A percentile compares a stretch with the other conserved stretches of the same genome.
Evolutionary conservation across 306 rosid species (phyloP).

Genomic region (Begonia fuchsioides): DNA sequence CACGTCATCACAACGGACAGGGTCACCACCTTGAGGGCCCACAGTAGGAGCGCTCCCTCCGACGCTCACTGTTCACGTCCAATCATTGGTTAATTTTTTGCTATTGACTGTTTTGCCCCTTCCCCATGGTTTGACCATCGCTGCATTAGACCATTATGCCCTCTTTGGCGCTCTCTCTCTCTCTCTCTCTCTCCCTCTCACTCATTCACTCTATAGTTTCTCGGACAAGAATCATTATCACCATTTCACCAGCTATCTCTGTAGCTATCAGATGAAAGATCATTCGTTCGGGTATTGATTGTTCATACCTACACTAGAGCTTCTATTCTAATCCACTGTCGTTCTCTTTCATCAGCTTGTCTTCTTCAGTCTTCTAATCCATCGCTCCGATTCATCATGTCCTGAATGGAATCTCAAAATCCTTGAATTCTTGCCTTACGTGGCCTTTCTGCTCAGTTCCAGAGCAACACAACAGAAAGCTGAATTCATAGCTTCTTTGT

Average conservation of each 20-base stretch:
- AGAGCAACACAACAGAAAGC: slow-evolving; percentile 13
- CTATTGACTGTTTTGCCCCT: slow-evolving; percentile 28
- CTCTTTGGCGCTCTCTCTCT: no score
- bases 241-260: slow-evolving; percentile 48
- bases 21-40: slow-evolving; percentile 7
- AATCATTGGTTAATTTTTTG: slow-evolving; percentile 19
- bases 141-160: neutral
- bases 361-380: slow-evolving; percentile 13
- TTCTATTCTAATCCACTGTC: slow-evolving; percentile 34
- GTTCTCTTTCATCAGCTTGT: slow-evolving; percentile 11
- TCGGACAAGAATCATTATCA: slow-evolving; percentile 23
- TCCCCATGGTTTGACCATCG: neutral
- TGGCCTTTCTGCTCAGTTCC: neutral
- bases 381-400: slow-evolving; percentile 2
- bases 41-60: slow-evolving; percentile 14
- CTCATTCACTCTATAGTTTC: slow-evolving; percentile 22
- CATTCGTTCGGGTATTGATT: slow-evolving; percentile 17
- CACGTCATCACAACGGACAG: slow-evolving; percentile 26
- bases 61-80: slow-evolving; percentile 29
- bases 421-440: neutral
- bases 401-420: slow-evolving; percentile 13
- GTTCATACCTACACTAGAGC: slow-evolving; percentile 13
- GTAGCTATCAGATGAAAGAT: slow-evolving; percentile 42
- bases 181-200: slow-evolving; percentile 22
- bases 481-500: slow-evolving; percentile 12